Conservation (phyloP, 2,329 filamentous ascomycete genomes). For the Xylariaceae sp. region DNA sequence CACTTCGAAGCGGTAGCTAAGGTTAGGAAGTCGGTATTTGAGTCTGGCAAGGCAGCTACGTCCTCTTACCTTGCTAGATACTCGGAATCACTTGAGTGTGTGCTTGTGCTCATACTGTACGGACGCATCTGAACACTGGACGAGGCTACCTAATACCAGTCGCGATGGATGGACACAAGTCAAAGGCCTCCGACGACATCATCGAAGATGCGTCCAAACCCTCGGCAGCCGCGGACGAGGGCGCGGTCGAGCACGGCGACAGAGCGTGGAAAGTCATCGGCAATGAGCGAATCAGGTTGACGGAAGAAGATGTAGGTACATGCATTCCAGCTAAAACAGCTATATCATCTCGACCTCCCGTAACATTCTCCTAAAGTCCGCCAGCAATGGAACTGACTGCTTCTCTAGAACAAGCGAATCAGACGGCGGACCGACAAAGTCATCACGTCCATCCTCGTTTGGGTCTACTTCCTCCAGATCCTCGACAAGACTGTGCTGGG, state of each 20-base stretch:
- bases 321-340: not conserved
- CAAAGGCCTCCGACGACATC: too few species aligned
- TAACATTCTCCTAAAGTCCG: not conserved
- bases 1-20: too few species aligned
- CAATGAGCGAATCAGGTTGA: slow-evolving; percentile 11
- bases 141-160: too few species aligned
- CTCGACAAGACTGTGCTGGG: slow-evolving; percentile 58
- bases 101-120: too few species aligned
- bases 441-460: slow-evolving; percentile 44
- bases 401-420: slow-evolving; percentile 13
- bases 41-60: too few species aligned
- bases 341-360: not conserved
- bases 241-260: slow-evolving; percentile 9
- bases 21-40: too few species aligned
- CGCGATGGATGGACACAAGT: too few species aligned
- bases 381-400: not conserved
- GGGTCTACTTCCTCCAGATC: slow-evolving; percentile 59
- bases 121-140: too few species aligned
- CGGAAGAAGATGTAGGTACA: slow-evolving; percentile 14
- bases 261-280: slow-evolving; percentile 8
- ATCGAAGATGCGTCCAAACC: too few species aligned
- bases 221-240: not conserved
- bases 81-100: too few species aligned
- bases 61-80: too few species aligned
- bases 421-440: slow-evolving; percentile 32